Conservation (phyloP, 257 asterid species). For the Dorcoceras hygrometricum region DNA sequence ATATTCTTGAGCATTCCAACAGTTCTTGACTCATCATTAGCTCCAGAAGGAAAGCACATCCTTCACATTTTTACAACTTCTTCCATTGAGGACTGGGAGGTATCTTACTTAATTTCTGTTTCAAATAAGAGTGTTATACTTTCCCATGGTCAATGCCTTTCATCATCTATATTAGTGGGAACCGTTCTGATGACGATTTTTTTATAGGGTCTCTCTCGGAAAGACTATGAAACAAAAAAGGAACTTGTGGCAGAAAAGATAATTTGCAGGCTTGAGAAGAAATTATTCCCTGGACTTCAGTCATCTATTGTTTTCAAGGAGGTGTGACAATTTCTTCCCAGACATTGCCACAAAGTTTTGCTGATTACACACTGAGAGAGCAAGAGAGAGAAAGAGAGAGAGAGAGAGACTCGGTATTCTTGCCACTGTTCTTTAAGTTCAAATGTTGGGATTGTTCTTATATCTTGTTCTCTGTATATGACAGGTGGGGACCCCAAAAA, state of each 20-base stretch:
- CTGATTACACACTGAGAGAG: too few relatives aligned
- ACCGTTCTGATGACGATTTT: constrained; percentile 14
- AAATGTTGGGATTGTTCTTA: constrained; percentile 2
- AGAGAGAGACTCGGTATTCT: too few relatives aligned
- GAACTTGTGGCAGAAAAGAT: constrained; percentile 73
- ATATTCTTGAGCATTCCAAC: constrained; percentile 98
- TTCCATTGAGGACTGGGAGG: constrained; percentile 97
- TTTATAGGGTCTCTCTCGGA: constrained; percentile 69
- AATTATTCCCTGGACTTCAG: constrained; percentile 82
- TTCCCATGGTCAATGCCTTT: not conserved
- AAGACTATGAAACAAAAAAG: constrained; percentile 81
- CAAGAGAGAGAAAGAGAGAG: too few relatives aligned
- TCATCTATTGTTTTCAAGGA: constrained; percentile 73
- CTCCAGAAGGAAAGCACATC: constrained; percentile 93
- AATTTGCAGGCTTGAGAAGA: constrained; percentile 77
- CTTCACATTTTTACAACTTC: constrained; percentile 93
- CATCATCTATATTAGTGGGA: constrained; percentile 17
- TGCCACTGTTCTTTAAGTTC: constrained; percentile 5
- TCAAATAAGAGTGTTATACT: constrained; percentile 19
- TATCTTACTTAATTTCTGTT: constrained; percentile 22
- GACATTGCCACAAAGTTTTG: not conserved
- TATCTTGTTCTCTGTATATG: constrained; percentile 23
- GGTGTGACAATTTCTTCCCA: constrained; percentile 38
- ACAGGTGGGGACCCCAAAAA: constrained; percentile 97
- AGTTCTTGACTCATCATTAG: constrained; percentile 79